Conservation (phyloP, 257 asterid species). For the Schizonepeta tenuifolia region DNA sequence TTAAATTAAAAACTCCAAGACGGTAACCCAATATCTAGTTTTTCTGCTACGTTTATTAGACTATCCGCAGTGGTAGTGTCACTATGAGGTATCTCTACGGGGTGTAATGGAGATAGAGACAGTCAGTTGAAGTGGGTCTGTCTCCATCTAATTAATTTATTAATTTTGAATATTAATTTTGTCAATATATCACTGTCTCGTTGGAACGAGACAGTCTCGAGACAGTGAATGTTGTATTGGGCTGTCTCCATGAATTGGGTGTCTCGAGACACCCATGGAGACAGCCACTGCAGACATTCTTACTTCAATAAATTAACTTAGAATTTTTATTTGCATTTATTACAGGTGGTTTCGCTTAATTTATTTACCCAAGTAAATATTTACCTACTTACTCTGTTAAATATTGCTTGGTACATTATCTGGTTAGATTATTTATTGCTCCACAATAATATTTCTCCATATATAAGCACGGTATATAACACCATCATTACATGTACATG, state of each 20-base stretch:
- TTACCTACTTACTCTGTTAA: neutral
- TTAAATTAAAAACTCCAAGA: neutral
- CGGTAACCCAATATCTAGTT: neutral
- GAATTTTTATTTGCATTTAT: neutral
- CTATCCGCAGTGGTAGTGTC: too few relatives aligned
- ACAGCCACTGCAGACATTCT: too few relatives aligned
- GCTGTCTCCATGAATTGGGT: too few relatives aligned
- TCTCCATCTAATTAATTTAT: too few relatives aligned
- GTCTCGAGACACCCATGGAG: too few relatives aligned
- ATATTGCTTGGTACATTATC: neutral
- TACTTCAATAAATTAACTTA: constrained; percentile 19
- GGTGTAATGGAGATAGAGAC: too few relatives aligned
- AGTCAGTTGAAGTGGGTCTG: too few relatives aligned
- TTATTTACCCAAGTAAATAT: constrained; percentile 3
- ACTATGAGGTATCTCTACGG: too few relatives aligned
- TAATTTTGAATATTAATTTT: too few relatives aligned
- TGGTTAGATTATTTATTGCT: neutral
- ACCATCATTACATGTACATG: neutral
- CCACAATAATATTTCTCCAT: neutral
- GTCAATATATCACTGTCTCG: too few relatives aligned
- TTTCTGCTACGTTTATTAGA: constrained; percentile 11
- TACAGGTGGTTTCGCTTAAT: constrained; percentile 26
- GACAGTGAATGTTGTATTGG: too few relatives aligned
- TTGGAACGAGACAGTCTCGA: too few relatives aligned
- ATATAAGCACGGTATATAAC: neutral